Percentiles rank a stretch among this genome's conserved stretches.
Conservation (phyloP, 345 rosid species). For the Moricandia arvensis region DNA sequence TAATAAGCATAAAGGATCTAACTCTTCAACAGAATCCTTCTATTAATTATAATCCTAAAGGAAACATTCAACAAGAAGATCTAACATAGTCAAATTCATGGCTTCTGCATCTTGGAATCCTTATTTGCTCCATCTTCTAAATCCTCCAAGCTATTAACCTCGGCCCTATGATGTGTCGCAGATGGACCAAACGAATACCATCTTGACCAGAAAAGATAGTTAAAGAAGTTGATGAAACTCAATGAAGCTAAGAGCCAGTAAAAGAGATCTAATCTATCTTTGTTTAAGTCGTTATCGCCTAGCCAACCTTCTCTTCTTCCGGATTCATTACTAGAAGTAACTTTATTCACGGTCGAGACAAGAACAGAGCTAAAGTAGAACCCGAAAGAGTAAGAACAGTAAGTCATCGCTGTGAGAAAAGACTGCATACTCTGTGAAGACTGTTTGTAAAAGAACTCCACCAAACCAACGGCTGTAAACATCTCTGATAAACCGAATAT, state of each 20-base stretch:
- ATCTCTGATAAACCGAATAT: slow-evolving; percentile 66
- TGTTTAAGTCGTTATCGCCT: slow-evolving; percentile 51
- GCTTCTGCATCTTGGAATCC: slow-evolving; percentile 2
- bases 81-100: slow-evolving; percentile 16
- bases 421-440: slow-evolving; percentile 62
- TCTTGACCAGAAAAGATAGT: slow-evolving; percentile 53
- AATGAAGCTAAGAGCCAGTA: slow-evolving; percentile 67
- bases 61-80: slow-evolving; percentile 1
- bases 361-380: slow-evolving; percentile 64
- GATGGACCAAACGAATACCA: slow-evolving; percentile 57
- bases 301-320: slow-evolving; percentile 55
- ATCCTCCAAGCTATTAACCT: slow-evolving; percentile 37
- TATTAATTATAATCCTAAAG: neutral
- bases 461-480: slow-evolving; percentile 68
- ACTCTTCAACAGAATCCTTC: slow-evolving; percentile 13
- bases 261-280: slow-evolving; percentile 58
- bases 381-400: slow-evolving; percentile 66
- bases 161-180: slow-evolving; percentile 40
- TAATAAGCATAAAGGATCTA: slow-evolving; percentile 23
- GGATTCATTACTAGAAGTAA: slow-evolving; percentile 40
- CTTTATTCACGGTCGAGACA: slow-evolving; percentile 54
- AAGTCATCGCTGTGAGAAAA: slow-evolving; percentile 62
- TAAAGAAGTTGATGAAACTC: slow-evolving; percentile 54
- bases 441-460: slow-evolving; percentile 77
- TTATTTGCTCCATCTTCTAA: slow-evolving; percentile 25